Evolutionary conservation across 495 filamentous ascomycete genomes (phyloP).

Genomic region (Penicillium soppii): DNA sequence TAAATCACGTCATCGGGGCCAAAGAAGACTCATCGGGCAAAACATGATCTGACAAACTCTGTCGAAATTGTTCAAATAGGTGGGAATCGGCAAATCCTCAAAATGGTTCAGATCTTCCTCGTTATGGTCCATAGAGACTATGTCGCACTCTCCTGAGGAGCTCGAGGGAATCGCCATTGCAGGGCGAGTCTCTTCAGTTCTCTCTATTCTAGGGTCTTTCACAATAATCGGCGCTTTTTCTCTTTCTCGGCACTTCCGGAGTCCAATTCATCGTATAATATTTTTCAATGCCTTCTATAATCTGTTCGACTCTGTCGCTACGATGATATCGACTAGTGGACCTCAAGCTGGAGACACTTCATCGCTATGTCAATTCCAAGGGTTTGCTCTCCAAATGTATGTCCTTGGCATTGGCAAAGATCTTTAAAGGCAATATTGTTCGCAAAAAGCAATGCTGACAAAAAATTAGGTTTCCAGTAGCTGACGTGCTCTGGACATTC

Average conservation of each 20-base stretch:
- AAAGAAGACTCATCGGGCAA: constrained; percentile 12
- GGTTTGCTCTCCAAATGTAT: constrained; percentile 48
- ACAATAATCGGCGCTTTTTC: constrained; percentile 41
- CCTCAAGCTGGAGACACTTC: constrained; percentile 36
- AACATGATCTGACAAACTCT: background rate
- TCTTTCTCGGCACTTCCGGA: constrained; percentile 41
- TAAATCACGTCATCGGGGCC: constrained; percentile 20
- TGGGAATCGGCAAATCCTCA: background rate
- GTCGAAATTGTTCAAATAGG: background rate
- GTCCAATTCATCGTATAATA: constrained; percentile 48
- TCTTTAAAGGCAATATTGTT: background rate
- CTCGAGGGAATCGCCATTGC: constrained; percentile 27
- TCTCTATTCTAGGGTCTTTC: constrained; percentile 38
- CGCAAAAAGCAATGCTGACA: background rate
- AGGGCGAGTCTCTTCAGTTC: constrained; percentile 35
- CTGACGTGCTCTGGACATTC: constrained; percentile 52
- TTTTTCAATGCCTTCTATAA: constrained; percentile 50
- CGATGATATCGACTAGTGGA: constrained; percentile 45
- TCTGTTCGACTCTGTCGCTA: constrained; percentile 43
- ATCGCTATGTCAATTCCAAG: constrained; percentile 47
- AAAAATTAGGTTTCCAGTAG: constrained; percentile 43
- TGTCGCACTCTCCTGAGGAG: constrained; percentile 34
- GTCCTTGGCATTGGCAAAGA: background rate
- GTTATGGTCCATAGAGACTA: constrained; percentile 9
- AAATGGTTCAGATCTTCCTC: background rate